Percentiles rank a stretch among this genome's conserved stretches.
Conservation (phyloP, 2,329 filamentous ascomycete genomes). For the Tolypocladium ophioglossoides region DNA sequence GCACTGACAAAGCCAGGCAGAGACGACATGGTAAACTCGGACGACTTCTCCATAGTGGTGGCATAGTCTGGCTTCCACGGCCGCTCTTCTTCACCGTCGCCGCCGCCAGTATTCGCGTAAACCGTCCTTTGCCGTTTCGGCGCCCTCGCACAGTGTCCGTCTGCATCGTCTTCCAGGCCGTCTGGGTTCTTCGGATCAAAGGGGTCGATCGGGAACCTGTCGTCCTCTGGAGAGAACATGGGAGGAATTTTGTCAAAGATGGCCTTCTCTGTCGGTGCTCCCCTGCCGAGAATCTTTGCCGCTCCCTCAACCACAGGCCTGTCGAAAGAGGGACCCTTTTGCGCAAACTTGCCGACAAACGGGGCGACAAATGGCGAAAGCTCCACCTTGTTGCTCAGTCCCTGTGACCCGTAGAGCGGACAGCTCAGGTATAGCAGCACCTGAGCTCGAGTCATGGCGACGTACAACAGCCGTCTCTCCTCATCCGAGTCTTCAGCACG, state of each 20-base stretch:
- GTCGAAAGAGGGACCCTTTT: constrained; percentile 60
- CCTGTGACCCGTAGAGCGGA: constrained; percentile 55
- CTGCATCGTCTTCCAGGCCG: constrained; percentile 8
- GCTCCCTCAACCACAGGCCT: constrained; percentile 52
- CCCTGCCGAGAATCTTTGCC: constrained; percentile 58
- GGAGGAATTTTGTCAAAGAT: constrained; percentile 42
- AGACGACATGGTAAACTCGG: constrained; percentile 47
- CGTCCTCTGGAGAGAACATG: constrained; percentile 53
- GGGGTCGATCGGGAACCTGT: constrained; percentile 56
- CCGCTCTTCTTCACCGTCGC: constrained; percentile 13
- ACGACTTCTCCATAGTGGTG: constrained; percentile 52
- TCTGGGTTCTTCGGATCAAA: constrained; percentile 24
- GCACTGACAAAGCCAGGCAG: constrained; percentile 53
- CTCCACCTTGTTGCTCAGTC: constrained; percentile 45
- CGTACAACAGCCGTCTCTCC: constrained; percentile 81
- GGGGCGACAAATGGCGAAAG: constrained; percentile 64
- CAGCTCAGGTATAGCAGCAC: constrained; percentile 77
- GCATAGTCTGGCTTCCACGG: constrained; percentile 34
- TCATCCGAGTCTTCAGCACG: constrained; percentile 79
- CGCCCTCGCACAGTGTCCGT: constrained; percentile 11
- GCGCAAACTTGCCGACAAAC: constrained; percentile 31
- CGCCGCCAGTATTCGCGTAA: constrained; percentile 6
- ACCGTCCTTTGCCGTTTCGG: constrained; percentile 18
- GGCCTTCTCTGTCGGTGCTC: constrained; percentile 42
- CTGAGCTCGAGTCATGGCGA: constrained; percentile 93